A percentile compares a stretch with the other conserved stretches of the same genome.
These are phyloP conservation scores for Gastrolobium villosum DNA, from an alignment of 306 rosid species.

Conservation along the genomic window DNA sequence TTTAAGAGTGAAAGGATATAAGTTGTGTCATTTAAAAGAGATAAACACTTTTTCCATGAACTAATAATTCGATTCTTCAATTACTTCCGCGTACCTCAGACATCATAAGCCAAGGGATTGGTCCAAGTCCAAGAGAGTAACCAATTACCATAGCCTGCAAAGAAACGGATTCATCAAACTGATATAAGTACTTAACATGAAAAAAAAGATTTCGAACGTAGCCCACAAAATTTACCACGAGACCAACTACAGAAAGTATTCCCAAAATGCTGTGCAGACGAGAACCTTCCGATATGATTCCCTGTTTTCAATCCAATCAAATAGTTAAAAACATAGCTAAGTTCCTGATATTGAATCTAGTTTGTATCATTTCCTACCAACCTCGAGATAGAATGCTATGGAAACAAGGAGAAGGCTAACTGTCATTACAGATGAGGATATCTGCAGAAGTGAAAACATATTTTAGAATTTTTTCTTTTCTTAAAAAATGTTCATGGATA, in stretches of 20 bases:
- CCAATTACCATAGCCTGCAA: constrained; percentile 67
- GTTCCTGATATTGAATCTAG: constrained; percentile 36
- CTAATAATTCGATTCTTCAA: constrained; percentile 5
- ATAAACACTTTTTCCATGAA: constrained; percentile 81
- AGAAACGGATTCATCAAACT: constrained; percentile 31
- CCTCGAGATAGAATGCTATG: constrained; percentile 76
- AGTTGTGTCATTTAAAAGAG: no score
- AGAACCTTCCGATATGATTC: constrained; percentile 53
- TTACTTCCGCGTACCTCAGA: constrained; percentile 71
- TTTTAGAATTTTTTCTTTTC: not conserved
- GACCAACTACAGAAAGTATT: constrained; percentile 70
- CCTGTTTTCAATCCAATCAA: constrained; percentile 55
- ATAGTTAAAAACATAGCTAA: constrained; percentile 39
- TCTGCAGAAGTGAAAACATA: constrained; percentile 55
- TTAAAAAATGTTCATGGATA: no score
- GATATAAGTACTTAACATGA: not conserved
- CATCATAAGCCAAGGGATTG: constrained; percentile 95
- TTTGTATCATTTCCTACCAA: constrained; percentile 42
- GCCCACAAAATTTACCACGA: constrained; percentile 69
- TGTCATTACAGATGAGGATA: constrained; percentile 77
- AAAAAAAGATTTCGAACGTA: constrained; percentile 2
- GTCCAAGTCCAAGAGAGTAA: constrained; percentile 86
- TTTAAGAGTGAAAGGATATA: no score
- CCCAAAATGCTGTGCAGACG: constrained; percentile 57
- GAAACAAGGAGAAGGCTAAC: constrained; percentile 76